Base-by-base conservation (phyloP, 805 yeast species). In the Naumovozyma dairenensis region DNA sequence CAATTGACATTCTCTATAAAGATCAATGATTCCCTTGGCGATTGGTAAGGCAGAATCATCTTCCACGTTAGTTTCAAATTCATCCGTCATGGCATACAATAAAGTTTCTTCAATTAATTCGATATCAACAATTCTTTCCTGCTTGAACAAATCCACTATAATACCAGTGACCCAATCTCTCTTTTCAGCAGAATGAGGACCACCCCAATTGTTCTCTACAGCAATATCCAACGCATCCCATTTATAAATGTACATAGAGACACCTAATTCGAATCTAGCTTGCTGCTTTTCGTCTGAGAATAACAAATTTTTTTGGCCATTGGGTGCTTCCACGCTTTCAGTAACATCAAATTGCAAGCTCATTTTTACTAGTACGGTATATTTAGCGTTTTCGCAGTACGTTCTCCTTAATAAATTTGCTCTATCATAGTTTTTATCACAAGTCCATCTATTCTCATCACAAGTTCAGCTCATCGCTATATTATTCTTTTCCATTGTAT, bases 141-240 rank as follows among this genome's bases (percentile, higher is more conserved):
- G 63, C 28, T 58, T 66, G 51, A 89, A 92, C 34, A 86, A 65
- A 22, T 85, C 96, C 19, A 86, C 71, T 2, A 89, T 73, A 10
- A 83, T 63, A 4, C 84, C 93, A 4, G 83, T 74, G 43, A 89
- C 70, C 98, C 98, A 92, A 55, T 92, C 98, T 51, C 99, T 70
- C 57, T 92, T 92, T 25, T 83, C 96, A 1, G 70, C 74, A 10
- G 94, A 79, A 22, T 83, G 81, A 10, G 95, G 77, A 1, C 98
- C 99, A 39, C 98, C 99, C 97, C 98, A 92, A 20, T 69, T 65
- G 55, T 83, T 85, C 5, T 75, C 93, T 7, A 92, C 97, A 0
- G 98, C 98, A 1, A 82, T 80, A 30, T 72, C 69, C 33, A 92
- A 63, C 16, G 81, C 86, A 39, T 86, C 92, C 98, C 98, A 92